A percentile compares a stretch with the other conserved stretches of the same genome.
phyloP scores from a whole-genome alignment of 768 basidiomycete genomes.

The Porpolomopsis calyptriformis region DNA sequence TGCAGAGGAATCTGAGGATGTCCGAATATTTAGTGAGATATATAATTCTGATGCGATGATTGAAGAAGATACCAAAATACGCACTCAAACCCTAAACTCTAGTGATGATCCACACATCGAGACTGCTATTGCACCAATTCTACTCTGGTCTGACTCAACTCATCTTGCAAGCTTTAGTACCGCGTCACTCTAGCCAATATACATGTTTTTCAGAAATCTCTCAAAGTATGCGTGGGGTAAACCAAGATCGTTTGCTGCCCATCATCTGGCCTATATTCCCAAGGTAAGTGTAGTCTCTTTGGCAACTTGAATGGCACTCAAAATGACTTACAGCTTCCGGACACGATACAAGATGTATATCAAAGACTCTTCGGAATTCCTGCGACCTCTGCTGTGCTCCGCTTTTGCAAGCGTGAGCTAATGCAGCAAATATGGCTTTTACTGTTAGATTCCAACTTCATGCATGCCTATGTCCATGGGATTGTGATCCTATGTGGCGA shows the following conservation, averaged over 20 bases:
- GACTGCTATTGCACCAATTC: conserved; percentile 11
- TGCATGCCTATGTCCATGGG: conserved; percentile 17
- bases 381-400: conserved; percentile 5
- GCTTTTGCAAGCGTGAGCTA: conserved; percentile 18
- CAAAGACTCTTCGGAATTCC: background rate
- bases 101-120: conserved; percentile 11
- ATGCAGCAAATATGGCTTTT: conserved; percentile 19
- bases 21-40: conserved; percentile 11
- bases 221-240: conserved; percentile 24
- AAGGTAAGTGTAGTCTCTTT: background rate
- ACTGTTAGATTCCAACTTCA: conserved; percentile 17
- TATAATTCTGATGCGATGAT: conserved; percentile 13
- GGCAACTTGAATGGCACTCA: background rate
- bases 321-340: conserved; percentile 6
- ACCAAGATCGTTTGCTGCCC: conserved; percentile 13
- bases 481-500: conserved; percentile 16
- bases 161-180: conserved; percentile 20
- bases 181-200: conserved; percentile 26
- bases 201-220: conserved; percentile 23
- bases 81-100: background rate
- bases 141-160: conserved; percentile 22
- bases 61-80: conserved; percentile 8
- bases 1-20: conserved; percentile 6
- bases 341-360: conserved; percentile 6
- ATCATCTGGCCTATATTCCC: conserved; percentile 26